Evolutionary conservation across 148 eudicot species (phyloP), one percentile per base, ranked within the genome.

Genomic region (Mesembryanthemum crystallinum): DNA sequence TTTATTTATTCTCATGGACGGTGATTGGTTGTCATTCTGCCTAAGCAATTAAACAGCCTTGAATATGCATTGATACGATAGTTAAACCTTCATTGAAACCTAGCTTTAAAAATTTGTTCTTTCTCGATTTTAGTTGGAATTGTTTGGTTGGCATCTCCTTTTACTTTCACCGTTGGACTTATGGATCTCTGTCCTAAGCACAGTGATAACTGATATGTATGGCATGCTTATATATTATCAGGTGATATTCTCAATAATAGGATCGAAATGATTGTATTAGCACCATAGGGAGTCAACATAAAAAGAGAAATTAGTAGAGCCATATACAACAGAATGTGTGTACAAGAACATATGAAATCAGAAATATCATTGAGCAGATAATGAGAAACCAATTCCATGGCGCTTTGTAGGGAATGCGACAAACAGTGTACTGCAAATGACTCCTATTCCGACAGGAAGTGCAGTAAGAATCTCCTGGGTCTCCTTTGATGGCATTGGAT

Each of bases 371-470:
- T 66, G 67, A 35, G 75, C 71, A 65, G 86, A 81, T 60, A 88
- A 23, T 0, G 98, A 91, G 67, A 86, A 89, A 58, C 96, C 98
- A 54, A 89, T 89, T 33, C 96, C 96, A 70, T 89, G 91, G 51
- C 89, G 87, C 49, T 82, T 73, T 3, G 93, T 81, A 12, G 93
- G 98, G 65, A 93, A 88, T 1, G 80, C 87, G 62, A 90, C 88
- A 75, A 90, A 90, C 63, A 92, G 51, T 87, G 84, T 78, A 62
- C 91, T 92, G 71, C 85, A 87, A 12, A 85, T 68, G 9, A 86
- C 92, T 45, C 96, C 92, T 69, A 93, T 82, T 62, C 85, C 88
- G 8, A 88, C 82, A 0, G 96, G 95, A 65, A 93, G 79, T 2
- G 81, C 76, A 0, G 86, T 82, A 24, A 92, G 89, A 39, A 87